These are phyloP conservation scores for Artemisia annua DNA, from an alignment of 129 eudicot species.

Conservation along the genomic window DNA sequence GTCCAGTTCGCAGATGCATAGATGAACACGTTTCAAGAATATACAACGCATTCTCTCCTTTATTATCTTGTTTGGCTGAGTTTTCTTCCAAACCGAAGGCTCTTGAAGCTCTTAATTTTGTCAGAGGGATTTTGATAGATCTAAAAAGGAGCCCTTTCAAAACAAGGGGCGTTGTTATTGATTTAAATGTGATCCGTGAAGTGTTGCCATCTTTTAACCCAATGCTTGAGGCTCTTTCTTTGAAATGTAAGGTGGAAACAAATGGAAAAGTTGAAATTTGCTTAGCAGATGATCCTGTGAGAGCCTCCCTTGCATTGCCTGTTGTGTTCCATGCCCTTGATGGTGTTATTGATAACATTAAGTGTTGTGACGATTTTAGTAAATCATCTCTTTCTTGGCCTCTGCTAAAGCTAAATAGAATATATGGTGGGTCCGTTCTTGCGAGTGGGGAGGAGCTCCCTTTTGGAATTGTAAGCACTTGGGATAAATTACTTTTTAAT, in stretches of 20 bases:
- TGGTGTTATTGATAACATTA: constrained; percentile 58
- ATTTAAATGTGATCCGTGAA: constrained; percentile 34
- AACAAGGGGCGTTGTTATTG: constrained; percentile 53
- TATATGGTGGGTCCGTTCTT: constrained; percentile 82
- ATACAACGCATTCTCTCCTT: constrained; percentile 62
- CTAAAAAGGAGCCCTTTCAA: constrained; percentile 71
- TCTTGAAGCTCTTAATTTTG: constrained; percentile 46
- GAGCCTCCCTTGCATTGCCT: constrained; percentile 77
- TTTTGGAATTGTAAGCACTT: constrained; percentile 82
- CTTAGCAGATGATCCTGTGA: constrained; percentile 74
- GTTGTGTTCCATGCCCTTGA: constrained; percentile 88
- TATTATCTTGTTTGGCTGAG: constrained; percentile 53
- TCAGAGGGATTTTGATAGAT: constrained; percentile 55
- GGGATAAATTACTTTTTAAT: neutral
- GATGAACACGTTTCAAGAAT: constrained; percentile 89
- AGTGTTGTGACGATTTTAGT: constrained; percentile 27
- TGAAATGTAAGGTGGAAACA: constrained; percentile 49
- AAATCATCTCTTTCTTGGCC: constrained; percentile 76
- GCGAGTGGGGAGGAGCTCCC: constrained; percentile 99
- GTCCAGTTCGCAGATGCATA: constrained; percentile 74
- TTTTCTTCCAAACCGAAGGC: constrained; percentile 44
- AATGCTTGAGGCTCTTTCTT: constrained; percentile 70
- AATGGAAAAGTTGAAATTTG: constrained; percentile 55
- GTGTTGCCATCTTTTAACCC: constrained; percentile 49
- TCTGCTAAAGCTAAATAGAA: constrained; percentile 77